Evolutionary conservation across 2,329 filamentous ascomycete species (phyloP).

Genomic region (Mariannaea elegans): DNA sequence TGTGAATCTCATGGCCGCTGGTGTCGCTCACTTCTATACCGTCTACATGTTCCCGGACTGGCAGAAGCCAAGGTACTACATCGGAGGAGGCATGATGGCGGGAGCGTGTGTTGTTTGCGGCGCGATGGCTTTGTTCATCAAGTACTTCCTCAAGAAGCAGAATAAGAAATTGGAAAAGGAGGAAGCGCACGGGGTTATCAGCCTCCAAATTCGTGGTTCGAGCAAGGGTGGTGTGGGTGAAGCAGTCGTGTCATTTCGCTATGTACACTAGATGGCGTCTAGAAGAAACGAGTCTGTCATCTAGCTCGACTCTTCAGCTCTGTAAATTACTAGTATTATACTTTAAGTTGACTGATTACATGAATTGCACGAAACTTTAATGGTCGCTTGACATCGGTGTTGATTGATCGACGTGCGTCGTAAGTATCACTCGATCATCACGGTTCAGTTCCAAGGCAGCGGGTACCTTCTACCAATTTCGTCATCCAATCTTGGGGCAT

Average conservation of each 20-base stretch:
- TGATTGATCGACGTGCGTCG: background rate
- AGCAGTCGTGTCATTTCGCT: constrained; percentile 16
- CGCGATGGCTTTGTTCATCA: constrained; percentile 39
- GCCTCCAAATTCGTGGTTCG: constrained; percentile 5
- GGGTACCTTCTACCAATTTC: background rate
- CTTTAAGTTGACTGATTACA: no score
- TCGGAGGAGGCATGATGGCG: constrained; percentile 40
- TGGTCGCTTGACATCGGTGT: no score
- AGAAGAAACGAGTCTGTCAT: no score
- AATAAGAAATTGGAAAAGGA: constrained; percentile 35
- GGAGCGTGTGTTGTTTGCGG: constrained; percentile 38
- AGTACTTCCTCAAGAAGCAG: constrained; percentile 36
- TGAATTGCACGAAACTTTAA: no score
- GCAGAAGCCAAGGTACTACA: constrained; percentile 43
- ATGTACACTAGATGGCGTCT: constrained; percentile 6
- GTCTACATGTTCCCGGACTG: constrained; percentile 43
- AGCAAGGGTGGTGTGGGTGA: background rate
- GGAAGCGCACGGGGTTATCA: constrained; percentile 25
- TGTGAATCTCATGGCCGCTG: constrained; percentile 15
- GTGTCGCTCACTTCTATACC: constrained; percentile 41
- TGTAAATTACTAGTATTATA: no score
- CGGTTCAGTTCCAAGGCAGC: background rate
- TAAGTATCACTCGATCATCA: background rate
- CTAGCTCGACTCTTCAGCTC: no score
- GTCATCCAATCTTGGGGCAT: background rate